Conservation (phyloP, 768 basidiomycete genomes). For the Boletales sp. region DNA sequence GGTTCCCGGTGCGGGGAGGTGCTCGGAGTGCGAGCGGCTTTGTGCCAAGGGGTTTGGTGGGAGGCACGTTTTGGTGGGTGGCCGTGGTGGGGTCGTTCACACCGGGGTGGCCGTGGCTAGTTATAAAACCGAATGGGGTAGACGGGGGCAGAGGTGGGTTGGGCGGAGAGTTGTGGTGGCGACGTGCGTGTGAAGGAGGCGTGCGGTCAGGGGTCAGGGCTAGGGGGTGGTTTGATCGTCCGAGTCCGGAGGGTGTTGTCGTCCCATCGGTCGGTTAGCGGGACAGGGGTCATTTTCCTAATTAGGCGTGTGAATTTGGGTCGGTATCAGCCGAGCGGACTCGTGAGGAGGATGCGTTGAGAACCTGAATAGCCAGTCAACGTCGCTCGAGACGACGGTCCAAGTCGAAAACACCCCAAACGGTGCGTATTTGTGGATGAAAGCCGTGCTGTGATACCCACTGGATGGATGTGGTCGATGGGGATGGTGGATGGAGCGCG, state of each 20-base stretch:
- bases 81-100: too few species aligned
- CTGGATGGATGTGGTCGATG: constrained; percentile 1
- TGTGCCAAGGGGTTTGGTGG: too few species aligned
- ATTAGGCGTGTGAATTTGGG: constrained; percentile 12
- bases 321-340: constrained; percentile 25
- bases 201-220: constrained; percentile 23
- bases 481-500: constrained; percentile 39
- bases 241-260: constrained; percentile 80
- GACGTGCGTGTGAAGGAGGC: constrained; percentile 22
- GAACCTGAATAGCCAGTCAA: constrained; percentile 30
- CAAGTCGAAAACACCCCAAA: constrained; percentile 34
- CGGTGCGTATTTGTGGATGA: constrained; percentile 35
- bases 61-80: too few species aligned
- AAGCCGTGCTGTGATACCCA: constrained; percentile 3
- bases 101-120: constrained; percentile 53
- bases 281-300: constrained; percentile 11
- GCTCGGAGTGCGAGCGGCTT: too few species aligned
- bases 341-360: constrained; percentile 3
- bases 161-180: constrained; percentile 35
- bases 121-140: constrained; percentile 73
- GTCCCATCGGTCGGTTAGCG: constrained; percentile 39
- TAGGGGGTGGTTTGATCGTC: constrained; percentile 53
- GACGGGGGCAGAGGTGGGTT: constrained; percentile 30
- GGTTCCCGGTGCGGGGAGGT: too few species aligned
- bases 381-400: constrained; percentile 41